phyloP scores from a whole-genome alignment of 1,139 yeast genomes.

The Protomyces inundatus region DNA sequence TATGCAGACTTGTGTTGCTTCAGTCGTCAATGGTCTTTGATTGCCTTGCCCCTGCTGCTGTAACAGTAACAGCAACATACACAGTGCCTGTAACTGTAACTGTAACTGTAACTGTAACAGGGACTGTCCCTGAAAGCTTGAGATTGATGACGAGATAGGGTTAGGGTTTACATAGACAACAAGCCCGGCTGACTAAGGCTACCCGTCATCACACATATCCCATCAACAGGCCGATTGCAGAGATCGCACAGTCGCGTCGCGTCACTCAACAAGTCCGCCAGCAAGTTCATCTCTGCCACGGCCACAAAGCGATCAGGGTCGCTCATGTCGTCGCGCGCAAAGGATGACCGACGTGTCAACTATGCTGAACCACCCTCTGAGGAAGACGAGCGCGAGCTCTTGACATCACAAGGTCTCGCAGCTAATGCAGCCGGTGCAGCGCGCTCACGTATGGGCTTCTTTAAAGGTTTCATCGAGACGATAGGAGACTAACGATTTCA shows the following conservation, averaged over 20 bases:
- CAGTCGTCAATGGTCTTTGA: constrained; percentile 62
- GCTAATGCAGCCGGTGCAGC: not conserved
- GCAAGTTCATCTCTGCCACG: no score
- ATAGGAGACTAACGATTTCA: not conserved
- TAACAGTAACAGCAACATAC: not conserved
- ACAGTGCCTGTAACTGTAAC: not conserved
- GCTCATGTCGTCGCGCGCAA: not conserved
- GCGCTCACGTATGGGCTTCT: no score
- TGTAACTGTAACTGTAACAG: no score
- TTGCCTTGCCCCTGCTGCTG: not conserved
- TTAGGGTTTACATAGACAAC: no score
- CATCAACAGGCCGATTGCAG: no score
- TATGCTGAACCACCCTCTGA: not conserved
- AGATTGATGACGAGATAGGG: no score
- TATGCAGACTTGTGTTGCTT: constrained; percentile 64
- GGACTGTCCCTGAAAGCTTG: no score
- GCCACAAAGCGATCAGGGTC: not conserved
- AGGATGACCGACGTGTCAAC: not conserved
- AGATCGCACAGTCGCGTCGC: no score
- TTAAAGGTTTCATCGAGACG: no score
- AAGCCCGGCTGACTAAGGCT: no score
- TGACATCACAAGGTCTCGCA: not conserved
- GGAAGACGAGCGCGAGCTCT: not conserved
- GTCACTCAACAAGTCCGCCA: no score
- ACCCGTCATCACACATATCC: no score